Conservation (phyloP, 2,329 filamentous ascomycete genomes). For the Monosporascus sp. region DNA sequence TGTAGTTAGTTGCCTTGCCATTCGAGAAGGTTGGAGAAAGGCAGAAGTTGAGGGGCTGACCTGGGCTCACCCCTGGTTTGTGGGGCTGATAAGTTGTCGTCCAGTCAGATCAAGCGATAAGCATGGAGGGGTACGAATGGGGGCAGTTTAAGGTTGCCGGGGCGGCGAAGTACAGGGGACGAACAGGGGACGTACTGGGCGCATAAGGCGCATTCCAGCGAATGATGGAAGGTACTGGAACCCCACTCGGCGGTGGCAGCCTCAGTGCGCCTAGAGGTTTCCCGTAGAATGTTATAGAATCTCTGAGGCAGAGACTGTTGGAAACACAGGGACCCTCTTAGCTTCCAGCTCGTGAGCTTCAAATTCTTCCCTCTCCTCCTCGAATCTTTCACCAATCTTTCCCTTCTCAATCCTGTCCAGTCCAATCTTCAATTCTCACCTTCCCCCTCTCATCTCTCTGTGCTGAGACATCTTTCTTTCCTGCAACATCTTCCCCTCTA, state of each 20-base stretch:
- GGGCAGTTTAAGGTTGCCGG: background rate
- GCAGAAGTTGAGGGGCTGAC: background rate
- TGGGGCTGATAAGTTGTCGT: background rate
- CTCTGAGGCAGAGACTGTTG: background rate
- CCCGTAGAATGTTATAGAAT: background rate
- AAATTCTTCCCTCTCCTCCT: background rate
- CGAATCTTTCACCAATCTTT: background rate
- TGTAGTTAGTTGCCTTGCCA: background rate
- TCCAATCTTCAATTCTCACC: background rate
- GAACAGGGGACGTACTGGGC: background rate
- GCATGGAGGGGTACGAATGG: background rate
- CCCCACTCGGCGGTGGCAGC: background rate
- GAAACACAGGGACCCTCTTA: background rate
- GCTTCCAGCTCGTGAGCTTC: background rate
- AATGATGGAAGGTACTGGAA: background rate
- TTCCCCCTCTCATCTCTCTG: background rate
- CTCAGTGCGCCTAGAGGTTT: background rate
- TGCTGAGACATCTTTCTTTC: background rate
- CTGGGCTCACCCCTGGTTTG: background rate
- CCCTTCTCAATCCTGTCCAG: no score
- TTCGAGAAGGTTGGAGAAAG: constrained; percentile 1
- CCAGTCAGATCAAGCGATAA: background rate
- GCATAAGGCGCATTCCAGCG: background rate
- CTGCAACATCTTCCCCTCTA: background rate
- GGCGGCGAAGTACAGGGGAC: background rate